These are phyloP conservation scores for Recurvomyces mirabilis DNA, from an alignment of 495 filamentous ascomycete species.

Conservation along the genomic window DNA sequence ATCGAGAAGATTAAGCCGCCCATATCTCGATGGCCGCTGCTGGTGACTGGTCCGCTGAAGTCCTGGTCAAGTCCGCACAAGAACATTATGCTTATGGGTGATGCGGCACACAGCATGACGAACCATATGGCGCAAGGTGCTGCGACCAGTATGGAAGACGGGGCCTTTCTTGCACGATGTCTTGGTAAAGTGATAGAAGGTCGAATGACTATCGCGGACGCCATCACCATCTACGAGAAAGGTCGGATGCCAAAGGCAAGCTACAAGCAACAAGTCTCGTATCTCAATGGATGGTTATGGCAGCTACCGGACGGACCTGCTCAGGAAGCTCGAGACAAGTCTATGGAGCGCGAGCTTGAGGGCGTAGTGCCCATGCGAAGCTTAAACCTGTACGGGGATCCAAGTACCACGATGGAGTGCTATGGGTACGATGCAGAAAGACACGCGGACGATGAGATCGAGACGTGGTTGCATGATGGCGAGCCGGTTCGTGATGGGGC, in stretches of 20 bases:
- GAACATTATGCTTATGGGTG: constrained; percentile 25
- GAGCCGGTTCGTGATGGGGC: constrained; percentile 9
- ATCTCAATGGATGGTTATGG: constrained; percentile 21
- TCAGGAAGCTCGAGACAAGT: constrained; percentile 15
- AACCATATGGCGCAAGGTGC: constrained; percentile 27
- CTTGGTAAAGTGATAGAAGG: constrained; percentile 7
- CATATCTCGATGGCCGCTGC: constrained; percentile 20
- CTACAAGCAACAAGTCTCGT: constrained; percentile 27
- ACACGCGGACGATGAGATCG: constrained; percentile 23
- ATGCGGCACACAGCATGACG: constrained; percentile 22
- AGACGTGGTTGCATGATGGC: constrained; percentile 12
- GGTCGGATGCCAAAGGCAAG: constrained; percentile 20
- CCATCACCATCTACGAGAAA: constrained; percentile 18
- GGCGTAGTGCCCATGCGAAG: constrained; percentile 27
- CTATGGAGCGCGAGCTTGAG: constrained; percentile 24
- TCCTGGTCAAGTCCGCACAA: constrained; percentile 18
- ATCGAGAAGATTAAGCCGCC: constrained; percentile 19
- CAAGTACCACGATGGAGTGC: constrained; percentile 18
- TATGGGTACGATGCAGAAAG: constrained; percentile 28
- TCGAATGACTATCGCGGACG: constrained; percentile 9
- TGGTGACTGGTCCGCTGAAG: constrained; percentile 20
- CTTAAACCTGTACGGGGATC: constrained; percentile 26
- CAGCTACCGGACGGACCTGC: constrained; percentile 16
- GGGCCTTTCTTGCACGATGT: constrained; percentile 19
- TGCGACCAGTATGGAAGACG: constrained; percentile 24